These are phyloP conservation scores for Teratosphaeria viscida DNA, from an alignment of 2,329 filamentous ascomycete genomes.

Conservation along the genomic window DNA sequence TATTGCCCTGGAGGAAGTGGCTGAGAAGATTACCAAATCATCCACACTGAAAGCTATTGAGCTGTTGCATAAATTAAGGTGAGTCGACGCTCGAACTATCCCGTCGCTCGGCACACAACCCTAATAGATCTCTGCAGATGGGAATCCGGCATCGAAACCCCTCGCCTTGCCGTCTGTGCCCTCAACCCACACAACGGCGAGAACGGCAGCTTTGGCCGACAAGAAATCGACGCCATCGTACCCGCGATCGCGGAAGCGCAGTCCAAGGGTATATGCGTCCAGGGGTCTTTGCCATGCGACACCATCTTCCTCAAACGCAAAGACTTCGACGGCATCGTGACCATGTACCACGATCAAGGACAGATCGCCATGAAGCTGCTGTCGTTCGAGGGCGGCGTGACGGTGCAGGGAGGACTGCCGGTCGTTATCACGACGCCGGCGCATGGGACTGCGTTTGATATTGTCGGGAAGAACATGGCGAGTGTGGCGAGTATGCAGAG, in stretches of 20 bases:
- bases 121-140: background rate
- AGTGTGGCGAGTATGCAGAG: constrained; percentile 7
- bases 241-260: constrained; percentile 5
- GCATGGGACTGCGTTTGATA: constrained; percentile 9
- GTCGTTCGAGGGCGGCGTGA: constrained; percentile 8
- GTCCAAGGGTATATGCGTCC: constrained; percentile 5
- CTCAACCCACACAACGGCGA: constrained; percentile 11
- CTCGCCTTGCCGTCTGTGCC: constrained; percentile 7
- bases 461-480: constrained; percentile 7
- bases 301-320: constrained; percentile 9
- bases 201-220: constrained; percentile 6
- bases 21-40: constrained; percentile 3
- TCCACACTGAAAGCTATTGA: constrained; percentile 6
- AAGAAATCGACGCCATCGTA: constrained; percentile 9
- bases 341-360: constrained; percentile 10
- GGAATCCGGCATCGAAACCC: constrained; percentile 7
- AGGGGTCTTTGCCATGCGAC: constrained; percentile 8
- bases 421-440: constrained; percentile 8
- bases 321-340: constrained; percentile 8
- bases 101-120: background rate
- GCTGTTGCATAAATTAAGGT: constrained; percentile 5
- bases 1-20: constrained; percentile 4
- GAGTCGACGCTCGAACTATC: background rate
- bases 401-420: constrained; percentile 8
- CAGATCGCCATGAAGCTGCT: constrained; percentile 9